Conservation (phyloP, 2,329 filamentous ascomycete genomes). For the Clonostachys byssicola region DNA sequence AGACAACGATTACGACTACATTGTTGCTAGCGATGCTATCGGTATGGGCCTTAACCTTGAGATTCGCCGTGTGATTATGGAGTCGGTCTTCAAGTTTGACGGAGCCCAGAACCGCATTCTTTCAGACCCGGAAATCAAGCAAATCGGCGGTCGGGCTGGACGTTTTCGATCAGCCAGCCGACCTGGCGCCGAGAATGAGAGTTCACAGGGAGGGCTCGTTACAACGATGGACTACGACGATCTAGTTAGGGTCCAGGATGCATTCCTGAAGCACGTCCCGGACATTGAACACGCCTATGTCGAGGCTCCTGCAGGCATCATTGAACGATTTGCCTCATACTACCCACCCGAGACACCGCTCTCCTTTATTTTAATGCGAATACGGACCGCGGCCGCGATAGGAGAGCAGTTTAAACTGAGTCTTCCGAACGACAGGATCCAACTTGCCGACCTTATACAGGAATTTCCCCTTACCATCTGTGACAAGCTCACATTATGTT, state of each 20-base stretch:
- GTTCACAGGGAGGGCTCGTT: conserved; percentile 60
- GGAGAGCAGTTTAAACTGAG: conserved; percentile 65
- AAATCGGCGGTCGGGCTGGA: conserved; percentile 90
- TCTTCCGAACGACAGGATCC: conserved; percentile 52
- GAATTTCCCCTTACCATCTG: conserved; percentile 62
- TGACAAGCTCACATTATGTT: conserved; percentile 73
- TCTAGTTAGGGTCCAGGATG: conserved; percentile 53
- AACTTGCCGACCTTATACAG: conserved; percentile 73
- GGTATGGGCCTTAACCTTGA: conserved; percentile 96
- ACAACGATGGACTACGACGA: conserved; percentile 74
- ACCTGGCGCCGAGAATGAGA: conserved; percentile 24
- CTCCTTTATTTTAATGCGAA: conserved; percentile 72
- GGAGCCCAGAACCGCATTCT: conserved; percentile 55
- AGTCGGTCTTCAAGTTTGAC: conserved; percentile 70
- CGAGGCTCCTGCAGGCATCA: conserved; percentile 63
- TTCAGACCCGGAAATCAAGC: conserved; percentile 76
- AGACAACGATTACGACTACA: conserved; percentile 88
- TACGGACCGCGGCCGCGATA: conserved; percentile 65
- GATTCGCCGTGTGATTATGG: conserved; percentile 88
- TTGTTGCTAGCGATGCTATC: conserved; percentile 93
- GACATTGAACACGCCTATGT: conserved; percentile 71
- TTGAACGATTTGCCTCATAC: conserved; percentile 75
- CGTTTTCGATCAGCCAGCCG: conserved; percentile 73
- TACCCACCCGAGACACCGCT: conserved; percentile 81
- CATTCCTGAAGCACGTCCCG: conserved; percentile 60